Evolutionary conservation across 2,329 filamentous ascomycete genomes (phyloP), one percentile per base, ranked within the genome.

Genomic region (Paraphoma chrysanthemicola): DNA sequence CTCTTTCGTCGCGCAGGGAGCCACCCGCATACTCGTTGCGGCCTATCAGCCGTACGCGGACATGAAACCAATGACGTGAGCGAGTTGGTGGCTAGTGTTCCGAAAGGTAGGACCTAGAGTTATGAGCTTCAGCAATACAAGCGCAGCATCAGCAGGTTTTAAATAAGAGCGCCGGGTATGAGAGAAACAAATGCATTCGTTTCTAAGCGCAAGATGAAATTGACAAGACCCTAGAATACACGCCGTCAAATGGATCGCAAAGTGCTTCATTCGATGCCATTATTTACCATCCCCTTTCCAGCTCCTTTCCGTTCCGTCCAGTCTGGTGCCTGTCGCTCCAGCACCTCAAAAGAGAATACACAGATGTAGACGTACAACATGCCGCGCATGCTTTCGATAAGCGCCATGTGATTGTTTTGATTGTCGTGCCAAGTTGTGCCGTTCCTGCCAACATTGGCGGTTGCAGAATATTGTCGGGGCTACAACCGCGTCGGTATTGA

Each of bases 281-380:
- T 73, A 73, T 73, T 66, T 72, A 72, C 69, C 63, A 54, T 61
- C 51, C 52, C 54, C 49, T 51, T 44, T 33, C 44, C 54, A 49
- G 48, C 49, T 45, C 44, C 50, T 31, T 17, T 43, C 56, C 33
- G 31, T 56, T 59, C 33, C 45, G 39, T 31, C 41, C 30, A 28
- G 42, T 29, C 39, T 43, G 23, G 44, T 51, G 16, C 48, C 39
- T 36, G 43, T 57, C 53, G 50, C 39, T 57, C 50, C 42, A 51
- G 54, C 54, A 51, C 52, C 53, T 48, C 48, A 56, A 69, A 69
- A 63, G 58, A 68, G 67, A 66, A 72, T 71, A 75, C 70, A 74
- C 64, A 70, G 66, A 64, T 67, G 65, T 68, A 73, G 67, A 74
- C 72, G 59, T 75, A 73, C 72, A 73, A 63, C 66, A 69, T 69